These are phyloP conservation scores for Gelatoporia subvermispora DNA, from an alignment of 768 basidiomycete genomes.

Conservation along the genomic window DNA sequence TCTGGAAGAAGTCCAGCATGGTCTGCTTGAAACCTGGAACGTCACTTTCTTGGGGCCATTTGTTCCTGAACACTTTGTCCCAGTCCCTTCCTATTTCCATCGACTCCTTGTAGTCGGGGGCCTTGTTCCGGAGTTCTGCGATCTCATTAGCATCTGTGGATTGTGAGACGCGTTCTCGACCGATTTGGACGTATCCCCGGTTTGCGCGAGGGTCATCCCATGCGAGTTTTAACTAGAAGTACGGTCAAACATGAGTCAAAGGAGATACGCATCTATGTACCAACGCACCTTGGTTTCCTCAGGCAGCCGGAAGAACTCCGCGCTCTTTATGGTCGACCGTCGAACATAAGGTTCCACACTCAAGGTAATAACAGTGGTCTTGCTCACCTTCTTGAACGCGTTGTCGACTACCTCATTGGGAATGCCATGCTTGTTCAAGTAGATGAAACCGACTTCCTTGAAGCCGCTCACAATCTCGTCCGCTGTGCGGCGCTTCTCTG, in stretches of 20 bases:
- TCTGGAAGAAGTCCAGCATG: constrained; percentile 76
- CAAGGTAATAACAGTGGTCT: constrained; percentile 14
- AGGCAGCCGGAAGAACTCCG: constrained; percentile 68
- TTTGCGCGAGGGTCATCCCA: constrained; percentile 88
- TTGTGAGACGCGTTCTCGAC: constrained; percentile 79
- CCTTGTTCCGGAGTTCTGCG: constrained; percentile 60
- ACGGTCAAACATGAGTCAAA: not conserved
- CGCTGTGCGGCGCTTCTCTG: constrained; percentile 60
- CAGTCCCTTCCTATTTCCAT: constrained; percentile 90
- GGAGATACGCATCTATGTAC: not conserved
- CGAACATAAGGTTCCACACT: not conserved
- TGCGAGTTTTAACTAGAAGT: constrained; percentile 48
- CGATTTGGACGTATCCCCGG: constrained; percentile 76
- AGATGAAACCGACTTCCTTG: constrained; percentile 78
- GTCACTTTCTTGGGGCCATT: constrained; percentile 66
- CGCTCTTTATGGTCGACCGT: constrained; percentile 44
- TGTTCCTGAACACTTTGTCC: constrained; percentile 73
- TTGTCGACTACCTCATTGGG: constrained; percentile 47
- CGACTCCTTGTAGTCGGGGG: constrained; percentile 79
- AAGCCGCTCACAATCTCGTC: constrained; percentile 70
- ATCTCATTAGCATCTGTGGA: constrained; percentile 69
- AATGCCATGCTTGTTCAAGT: constrained; percentile 72
- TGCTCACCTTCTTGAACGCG: constrained; percentile 57
- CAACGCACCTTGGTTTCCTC: constrained; percentile 48
- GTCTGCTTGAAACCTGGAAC: constrained; percentile 65